Evolutionary conservation across 2,329 filamentous ascomycete species (phyloP).

Genomic region (Cercospora sesami): DNA sequence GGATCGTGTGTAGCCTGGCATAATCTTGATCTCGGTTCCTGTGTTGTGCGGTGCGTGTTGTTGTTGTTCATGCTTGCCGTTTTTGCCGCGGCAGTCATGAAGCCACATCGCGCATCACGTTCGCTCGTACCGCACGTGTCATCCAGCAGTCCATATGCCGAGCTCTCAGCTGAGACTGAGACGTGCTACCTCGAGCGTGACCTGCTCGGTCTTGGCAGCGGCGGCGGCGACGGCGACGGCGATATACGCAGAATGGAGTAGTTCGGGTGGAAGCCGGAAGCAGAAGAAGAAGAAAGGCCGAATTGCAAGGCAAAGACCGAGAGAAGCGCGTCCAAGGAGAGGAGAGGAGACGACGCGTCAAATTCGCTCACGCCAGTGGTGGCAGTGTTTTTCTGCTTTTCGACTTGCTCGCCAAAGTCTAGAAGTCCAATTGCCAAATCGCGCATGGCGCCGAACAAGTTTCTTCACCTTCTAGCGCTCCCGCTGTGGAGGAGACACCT

Average conservation of each 20-base stretch:
- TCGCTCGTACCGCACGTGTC: background rate
- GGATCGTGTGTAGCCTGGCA: background rate
- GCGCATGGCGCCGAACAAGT: background rate
- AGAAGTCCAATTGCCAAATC: constrained; percentile 9
- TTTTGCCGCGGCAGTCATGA: background rate
- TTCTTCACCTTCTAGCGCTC: constrained; percentile 11
- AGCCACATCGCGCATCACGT: background rate
- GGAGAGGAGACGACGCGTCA: background rate
- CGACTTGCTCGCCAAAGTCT: background rate
- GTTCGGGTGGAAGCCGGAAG: background rate
- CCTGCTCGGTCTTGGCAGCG: constrained; percentile 5
- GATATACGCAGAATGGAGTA: background rate
- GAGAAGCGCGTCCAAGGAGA: background rate
- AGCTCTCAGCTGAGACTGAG: background rate
- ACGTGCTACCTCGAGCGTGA: background rate
- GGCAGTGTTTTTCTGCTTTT: background rate
- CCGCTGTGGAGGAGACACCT: background rate
- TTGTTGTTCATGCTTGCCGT: background rate
- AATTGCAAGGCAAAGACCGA: background rate
- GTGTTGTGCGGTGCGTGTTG: background rate
- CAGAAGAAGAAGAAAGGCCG: background rate
- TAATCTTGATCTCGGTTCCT: background rate
- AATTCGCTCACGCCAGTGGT: background rate
- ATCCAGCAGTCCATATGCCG: background rate
- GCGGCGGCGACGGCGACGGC: background rate